These are phyloP conservation scores for Calonectria ilicicola DNA, from an alignment of 2,329 filamentous ascomycete genomes.

Conservation along the genomic window DNA sequence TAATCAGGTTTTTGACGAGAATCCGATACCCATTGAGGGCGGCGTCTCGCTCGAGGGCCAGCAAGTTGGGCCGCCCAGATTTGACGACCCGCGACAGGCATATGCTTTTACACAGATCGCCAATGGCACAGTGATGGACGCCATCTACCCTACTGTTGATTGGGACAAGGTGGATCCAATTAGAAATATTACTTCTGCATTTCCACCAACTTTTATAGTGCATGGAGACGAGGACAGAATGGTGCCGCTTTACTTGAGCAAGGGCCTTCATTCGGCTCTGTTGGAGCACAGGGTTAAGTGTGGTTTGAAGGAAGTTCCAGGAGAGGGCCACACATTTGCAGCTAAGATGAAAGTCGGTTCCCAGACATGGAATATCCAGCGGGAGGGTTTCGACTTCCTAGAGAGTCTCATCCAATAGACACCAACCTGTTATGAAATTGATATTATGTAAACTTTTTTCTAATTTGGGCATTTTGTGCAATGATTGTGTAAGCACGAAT, in stretches of 20 bases:
- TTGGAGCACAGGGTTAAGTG: conserved; percentile 46
- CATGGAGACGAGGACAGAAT: conserved; percentile 54
- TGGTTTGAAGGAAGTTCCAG: conserved; percentile 51
- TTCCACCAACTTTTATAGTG: conserved; percentile 56
- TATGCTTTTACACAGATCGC: conserved; percentile 57
- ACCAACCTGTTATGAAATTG: neutral
- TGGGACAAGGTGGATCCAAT: conserved; percentile 50
- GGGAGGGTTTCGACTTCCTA: conserved; percentile 55
- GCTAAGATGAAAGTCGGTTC: conserved; percentile 54
- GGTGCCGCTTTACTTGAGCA: conserved; percentile 52
- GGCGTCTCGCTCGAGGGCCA: conserved; percentile 57
- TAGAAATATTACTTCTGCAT: conserved; percentile 40
- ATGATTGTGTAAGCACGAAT: neutral
- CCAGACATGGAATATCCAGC: conserved; percentile 49
- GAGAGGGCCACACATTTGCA: conserved; percentile 57
- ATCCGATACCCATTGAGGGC: conserved; percentile 51
- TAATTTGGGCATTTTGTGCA: neutral
- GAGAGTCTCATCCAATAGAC: conserved; percentile 39
- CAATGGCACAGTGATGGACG: conserved; percentile 51
- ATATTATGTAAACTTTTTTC: neutral
- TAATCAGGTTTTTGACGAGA: conserved; percentile 49
- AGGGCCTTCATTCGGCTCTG: conserved; percentile 42
- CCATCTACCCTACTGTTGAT: conserved; percentile 40
- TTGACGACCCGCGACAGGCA: conserved; percentile 50
- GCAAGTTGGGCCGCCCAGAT: conserved; percentile 46